phyloP scores from a whole-genome alignment of 495 filamentous ascomycete genomes.

The Mytilinidion resinicola region DNA sequence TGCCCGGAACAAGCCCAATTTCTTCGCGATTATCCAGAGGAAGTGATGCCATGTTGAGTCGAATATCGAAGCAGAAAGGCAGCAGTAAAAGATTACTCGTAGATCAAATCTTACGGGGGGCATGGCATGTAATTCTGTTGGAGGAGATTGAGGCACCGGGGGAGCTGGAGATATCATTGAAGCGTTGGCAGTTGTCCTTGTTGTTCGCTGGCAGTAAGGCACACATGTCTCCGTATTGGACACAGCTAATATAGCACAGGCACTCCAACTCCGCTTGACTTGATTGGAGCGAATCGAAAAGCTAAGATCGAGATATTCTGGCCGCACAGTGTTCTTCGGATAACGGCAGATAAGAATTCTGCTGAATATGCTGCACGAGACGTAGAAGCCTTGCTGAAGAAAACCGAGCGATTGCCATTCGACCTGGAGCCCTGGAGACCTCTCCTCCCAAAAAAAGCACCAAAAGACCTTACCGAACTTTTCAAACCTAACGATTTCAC shows the following conservation, averaged over 20 bases:
- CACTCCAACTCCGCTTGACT: slow-evolving; percentile 9
- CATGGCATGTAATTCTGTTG: slow-evolving; percentile 17
- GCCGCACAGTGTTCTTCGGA: slow-evolving; percentile 16
- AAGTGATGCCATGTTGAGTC: not conserved
- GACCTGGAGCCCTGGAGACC: slow-evolving; percentile 10
- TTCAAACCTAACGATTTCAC: slow-evolving; percentile 2
- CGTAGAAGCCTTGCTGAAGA: slow-evolving; percentile 6
- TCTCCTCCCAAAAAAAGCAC: not conserved
- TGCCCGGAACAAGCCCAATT: slow-evolving; percentile 14
- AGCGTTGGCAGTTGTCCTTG: slow-evolving; percentile 22
- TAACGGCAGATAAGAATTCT: slow-evolving; percentile 24
- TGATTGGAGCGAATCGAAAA: slow-evolving; percentile 12
- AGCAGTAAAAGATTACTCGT: slow-evolving; percentile 13
- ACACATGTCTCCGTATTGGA: not conserved
- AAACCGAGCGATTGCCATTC: slow-evolving; percentile 5
- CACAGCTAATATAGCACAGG: slow-evolving; percentile 2
- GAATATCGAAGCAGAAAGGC: not conserved
- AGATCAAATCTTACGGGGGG: slow-evolving; percentile 18
- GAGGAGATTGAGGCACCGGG: slow-evolving; percentile 27
- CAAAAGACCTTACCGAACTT: not conserved
- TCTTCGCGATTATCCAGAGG: slow-evolving; percentile 4
- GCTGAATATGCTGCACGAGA: slow-evolving; percentile 28
- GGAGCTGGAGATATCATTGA: slow-evolving; percentile 20
- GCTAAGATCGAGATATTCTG: slow-evolving; percentile 20
- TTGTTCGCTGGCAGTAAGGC: slow-evolving; percentile 17